Base-by-base conservation (phyloP, 345 rosid species). In the Euphorbia pulcherrima region DNA sequence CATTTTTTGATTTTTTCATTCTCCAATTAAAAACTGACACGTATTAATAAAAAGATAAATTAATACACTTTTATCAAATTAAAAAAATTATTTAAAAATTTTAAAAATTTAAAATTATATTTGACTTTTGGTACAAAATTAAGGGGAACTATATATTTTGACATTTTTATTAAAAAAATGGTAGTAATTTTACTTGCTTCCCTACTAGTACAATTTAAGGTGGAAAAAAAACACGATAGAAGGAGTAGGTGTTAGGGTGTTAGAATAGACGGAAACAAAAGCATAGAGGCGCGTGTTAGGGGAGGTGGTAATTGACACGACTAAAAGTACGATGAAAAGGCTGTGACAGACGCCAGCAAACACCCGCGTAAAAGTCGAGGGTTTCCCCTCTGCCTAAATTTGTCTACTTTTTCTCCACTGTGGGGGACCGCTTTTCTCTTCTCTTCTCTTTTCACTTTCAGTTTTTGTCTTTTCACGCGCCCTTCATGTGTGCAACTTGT, bases 301-400 rank as follows among this genome's bases (percentile, higher is more conserved):
- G 17, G 16, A 3, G 44, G 33, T n/a, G 47, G 27, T 33, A 72
- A 53, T 70, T 76, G 84, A 78, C 73, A 62, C 69, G 88, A 80
- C 77, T 30, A 76, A 72, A 63, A 47, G 86, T 84, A 82, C 86
- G 86, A 84, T 82, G 86, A 84, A 80, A n/a, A 84, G 81, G 76
- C 85, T 75, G 79, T 61, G 70, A 65, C 67, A 66, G 46, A 21
- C 13, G 64, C 68, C 56, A 67, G 67, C 63, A 54, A 40, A 68
- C 76, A 54, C 86, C 82, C 83, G 84, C 88, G 86, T 69, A 84
- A 84, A 84, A 82, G 86, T 80, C 86, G 88, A 84, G 88, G 81
- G 86, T 52, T 75, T 72, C 47, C 47, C 74, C 61, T 74, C 72
- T 46, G 74, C 55, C 74, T 69, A 51, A 59, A 68, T 54, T 3